These are phyloP conservation scores for Penicillium digitatum DNA, from an alignment of 2,329 filamentous ascomycete genomes.

Conservation along the genomic window DNA sequence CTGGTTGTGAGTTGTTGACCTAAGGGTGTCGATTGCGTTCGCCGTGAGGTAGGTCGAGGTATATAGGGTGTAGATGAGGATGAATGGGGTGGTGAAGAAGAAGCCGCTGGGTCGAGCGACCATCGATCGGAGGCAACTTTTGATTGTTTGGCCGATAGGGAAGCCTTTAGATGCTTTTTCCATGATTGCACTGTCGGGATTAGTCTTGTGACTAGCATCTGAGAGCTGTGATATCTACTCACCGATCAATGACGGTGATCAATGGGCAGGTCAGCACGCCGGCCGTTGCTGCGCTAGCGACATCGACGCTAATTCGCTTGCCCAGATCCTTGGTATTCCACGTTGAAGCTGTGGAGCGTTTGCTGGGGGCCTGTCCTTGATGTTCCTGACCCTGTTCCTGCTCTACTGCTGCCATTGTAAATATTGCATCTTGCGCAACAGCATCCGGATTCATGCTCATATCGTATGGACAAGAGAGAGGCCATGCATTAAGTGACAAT, in stretches of 20 bases:
- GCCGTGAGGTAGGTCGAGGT: conserved; percentile 85
- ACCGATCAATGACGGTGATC: conserved; percentile 86
- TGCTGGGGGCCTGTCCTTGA: conserved; percentile 1
- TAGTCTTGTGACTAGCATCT: not conserved
- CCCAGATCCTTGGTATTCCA: conserved; percentile 77
- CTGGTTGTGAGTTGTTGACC: conserved; percentile 59
- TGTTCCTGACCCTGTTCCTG: conserved; percentile 13
- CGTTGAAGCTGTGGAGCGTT: conserved; percentile 17
- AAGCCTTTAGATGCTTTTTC: conserved; percentile 48
- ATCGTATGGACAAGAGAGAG: not conserved
- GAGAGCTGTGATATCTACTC: conserved; percentile 22
- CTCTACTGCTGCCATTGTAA: conserved; percentile 22
- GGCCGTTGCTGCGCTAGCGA: conserved; percentile 64
- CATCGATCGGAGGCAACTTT: conserved; percentile 40
- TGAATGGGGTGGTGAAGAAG: conserved; percentile 47
- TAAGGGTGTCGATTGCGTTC: conserved; percentile 78
- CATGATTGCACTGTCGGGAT: conserved; percentile 43
- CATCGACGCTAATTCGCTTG: conserved; percentile 64
- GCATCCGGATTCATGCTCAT: conserved; percentile 32
- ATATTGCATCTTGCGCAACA: conserved; percentile 22
- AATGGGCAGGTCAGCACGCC: conserved; percentile 75
- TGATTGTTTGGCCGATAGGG: conserved; percentile 41
- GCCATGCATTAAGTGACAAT: not conserved
- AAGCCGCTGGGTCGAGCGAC: conserved; percentile 41
- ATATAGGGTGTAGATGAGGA: conserved; percentile 62